Evolutionary conservation across 495 filamentous ascomycete genomes (phyloP).

Genomic region (Lepidopterella palustris): DNA sequence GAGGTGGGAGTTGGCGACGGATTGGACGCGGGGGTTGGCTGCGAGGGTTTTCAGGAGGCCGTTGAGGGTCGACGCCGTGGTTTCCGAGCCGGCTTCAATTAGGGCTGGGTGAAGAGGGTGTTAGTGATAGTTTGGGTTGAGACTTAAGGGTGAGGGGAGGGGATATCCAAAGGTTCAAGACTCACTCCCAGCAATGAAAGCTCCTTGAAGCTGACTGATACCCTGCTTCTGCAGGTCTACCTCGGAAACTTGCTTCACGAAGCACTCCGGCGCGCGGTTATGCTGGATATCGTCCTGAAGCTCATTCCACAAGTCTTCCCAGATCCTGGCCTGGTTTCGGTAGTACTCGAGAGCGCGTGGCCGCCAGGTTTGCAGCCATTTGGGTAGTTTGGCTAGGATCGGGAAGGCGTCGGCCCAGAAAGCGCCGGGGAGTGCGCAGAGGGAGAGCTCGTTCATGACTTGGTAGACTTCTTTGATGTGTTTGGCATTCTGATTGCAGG

Average conservation of each 20-base stretch:
- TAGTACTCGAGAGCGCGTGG: slow-evolving; percentile 10
- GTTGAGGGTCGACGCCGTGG: slow-evolving; percentile 26
- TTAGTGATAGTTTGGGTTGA: not conserved
- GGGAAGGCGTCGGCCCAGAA: slow-evolving; percentile 23
- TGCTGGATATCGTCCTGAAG: slow-evolving; percentile 19
- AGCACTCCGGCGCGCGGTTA: slow-evolving; percentile 30
- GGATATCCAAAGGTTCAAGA: not conserved
- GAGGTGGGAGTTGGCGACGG: slow-evolving; percentile 14
- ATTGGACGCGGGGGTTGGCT: slow-evolving; percentile 8
- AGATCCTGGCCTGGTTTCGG: slow-evolving; percentile 20
- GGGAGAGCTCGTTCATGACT: slow-evolving; percentile 27
- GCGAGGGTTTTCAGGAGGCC: slow-evolving; percentile 18
- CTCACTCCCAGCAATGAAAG: slow-evolving; percentile 23
- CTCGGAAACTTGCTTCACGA: slow-evolving; percentile 27
- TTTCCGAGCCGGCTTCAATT: slow-evolving; percentile 30
- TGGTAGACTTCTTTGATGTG: slow-evolving; percentile 22
- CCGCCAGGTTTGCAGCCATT: slow-evolving; percentile 23
- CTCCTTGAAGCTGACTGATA: slow-evolving; percentile 23
- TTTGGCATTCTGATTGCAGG: slow-evolving; percentile 25
- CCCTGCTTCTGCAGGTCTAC: slow-evolving; percentile 14
- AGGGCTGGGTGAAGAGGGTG: slow-evolving; percentile 4
- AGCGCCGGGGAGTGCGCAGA: slow-evolving; percentile 11
- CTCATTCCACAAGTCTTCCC: slow-evolving; percentile 11
- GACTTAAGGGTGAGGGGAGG: too few relatives aligned
- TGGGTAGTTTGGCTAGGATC: slow-evolving; percentile 10